Base-by-base conservation (phyloP, 2,329 filamentous ascomycete genomes). In the Fusarium falciforme region DNA sequence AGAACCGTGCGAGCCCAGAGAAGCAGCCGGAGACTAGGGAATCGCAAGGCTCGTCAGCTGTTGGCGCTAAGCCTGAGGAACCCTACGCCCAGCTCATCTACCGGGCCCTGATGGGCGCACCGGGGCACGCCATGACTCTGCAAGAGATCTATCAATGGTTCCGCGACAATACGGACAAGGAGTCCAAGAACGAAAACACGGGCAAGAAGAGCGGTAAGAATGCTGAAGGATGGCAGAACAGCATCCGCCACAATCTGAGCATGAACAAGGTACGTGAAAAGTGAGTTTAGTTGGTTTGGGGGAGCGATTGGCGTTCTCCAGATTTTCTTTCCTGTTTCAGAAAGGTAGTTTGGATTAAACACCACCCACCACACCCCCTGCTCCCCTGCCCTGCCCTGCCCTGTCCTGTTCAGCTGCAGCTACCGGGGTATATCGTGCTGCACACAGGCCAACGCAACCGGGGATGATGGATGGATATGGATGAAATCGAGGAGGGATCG, bases 101-200 rank as follows among this genome's bases (percentile, higher is more conserved):
- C 79, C 86, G 88, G 61, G 94, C 94, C 1, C 89, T 98, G 22
- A 89, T 92, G 84, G 90, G 90, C 74, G 89, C 88, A 0, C 89
- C 91, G 0, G 85, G 87, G 6, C 88, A 93, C 71, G 91, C 90
- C 25, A 93, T 98, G 90, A 90, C 93, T 2, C 87, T 98, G 14
- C 92, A 95, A 76, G 92, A 97, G 63, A 93, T 98, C 66, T 98
- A 98, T 82, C 88, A 92, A 66, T 98, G 96, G 95, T 97, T 98
- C 78, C 87, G 89, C 47, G 88, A 92, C 31, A 92, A 98, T 79
- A 98, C 95, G 3, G 89, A 90, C 75, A 98, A 96, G 82, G 90
- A 94, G 4, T 87, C 89, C 64, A 96, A 95, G 60, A 71, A 63
- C 79, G 90, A 90, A 6, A 90, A 61, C 16, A 33, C 61, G 38